These are phyloP conservation scores for Salmacisia buchloeana DNA, from an alignment of 1,284 basidiomycete genomes.

Conservation along the genomic window DNA sequence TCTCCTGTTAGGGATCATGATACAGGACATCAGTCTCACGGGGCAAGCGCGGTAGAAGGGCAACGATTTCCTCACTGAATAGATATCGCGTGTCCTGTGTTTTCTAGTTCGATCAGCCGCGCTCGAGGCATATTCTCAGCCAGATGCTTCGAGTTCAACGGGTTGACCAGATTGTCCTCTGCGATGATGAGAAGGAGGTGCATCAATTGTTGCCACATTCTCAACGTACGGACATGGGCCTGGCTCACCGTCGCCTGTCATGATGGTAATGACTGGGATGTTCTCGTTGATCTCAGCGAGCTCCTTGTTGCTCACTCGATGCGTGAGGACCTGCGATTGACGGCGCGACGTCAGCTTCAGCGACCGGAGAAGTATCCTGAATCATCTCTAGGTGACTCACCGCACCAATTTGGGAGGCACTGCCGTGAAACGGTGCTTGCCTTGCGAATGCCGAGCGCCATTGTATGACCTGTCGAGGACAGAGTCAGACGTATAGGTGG, in stretches of 20 bases:
- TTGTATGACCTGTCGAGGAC: background rate
- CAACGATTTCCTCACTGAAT: constrained; percentile 52
- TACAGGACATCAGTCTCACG: background rate
- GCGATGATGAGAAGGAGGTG: background rate
- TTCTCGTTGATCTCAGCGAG: constrained; percentile 51
- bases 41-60: too few relatives aligned
- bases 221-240: background rate
- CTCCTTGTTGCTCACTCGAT: constrained; percentile 60
- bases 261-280: constrained; percentile 62
- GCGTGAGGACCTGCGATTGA: constrained; percentile 56
- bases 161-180: constrained; percentile 63
- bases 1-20: background rate
- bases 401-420: constrained; percentile 1
- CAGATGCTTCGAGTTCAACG: constrained; percentile 60
- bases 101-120: constrained; percentile 63
- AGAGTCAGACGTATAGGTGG: too few relatives aligned
- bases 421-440: constrained; percentile 1
- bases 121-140: constrained; percentile 64
- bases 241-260: constrained; percentile 61
- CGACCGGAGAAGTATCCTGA: background rate
- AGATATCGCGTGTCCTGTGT: constrained; percentile 66
- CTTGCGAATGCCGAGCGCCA: background rate
- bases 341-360: background rate
- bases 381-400: background rate
- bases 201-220: background rate